Base-by-base conservation (phyloP, 148 eudicot genomes). In the Spergularia bocconei region DNA sequence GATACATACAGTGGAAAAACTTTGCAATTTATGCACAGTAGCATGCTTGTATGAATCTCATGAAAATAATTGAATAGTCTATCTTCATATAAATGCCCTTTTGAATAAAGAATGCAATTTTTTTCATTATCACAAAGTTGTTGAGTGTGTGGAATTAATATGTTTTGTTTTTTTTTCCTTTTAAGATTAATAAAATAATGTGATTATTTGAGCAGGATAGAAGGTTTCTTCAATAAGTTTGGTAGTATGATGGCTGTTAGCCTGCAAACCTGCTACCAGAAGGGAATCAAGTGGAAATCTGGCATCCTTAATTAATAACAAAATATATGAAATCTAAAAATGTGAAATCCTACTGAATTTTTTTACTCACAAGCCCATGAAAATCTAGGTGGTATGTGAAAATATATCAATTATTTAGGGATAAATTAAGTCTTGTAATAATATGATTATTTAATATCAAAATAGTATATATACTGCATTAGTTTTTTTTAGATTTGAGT, bases 211-310 rank as follows among this genome's bases (percentile, higher is more conserved):
- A 47, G 66, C n/a, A 67, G 23, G 67, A 59, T 47, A 39, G 69
- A 52, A 52, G 33, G 71, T 38, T 72, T 29, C 47, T 23, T 36
- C 58, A 67, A 79, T 64, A 50, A 44, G 10, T 44, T 52, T 58
- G 29, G 4, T 60, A 67, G 59, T 66, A 74, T 73, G 82, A 79
- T 79, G 82, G 82, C 63, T 75, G 77, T 63, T 74, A 79, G 77
- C 78, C 82, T 74, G 82, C 78, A 79, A 73, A 74, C 69, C 77
- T 79, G 82, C 82, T 74, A 79, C 82, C 77, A 67, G 69, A 70
- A 67, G 75, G 82, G 82, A 79, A 73, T 79, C 78, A 79, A 73
- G 82, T 74, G 74, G 78, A 79, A 79, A 73, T 36, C 47, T 68
- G 69, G 73, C 76, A 73, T 74, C 72, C 77, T 78, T 65, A 66